Conservation (phyloP, 768 basidiomycete genomes). For the Megacollybia marginata region DNA sequence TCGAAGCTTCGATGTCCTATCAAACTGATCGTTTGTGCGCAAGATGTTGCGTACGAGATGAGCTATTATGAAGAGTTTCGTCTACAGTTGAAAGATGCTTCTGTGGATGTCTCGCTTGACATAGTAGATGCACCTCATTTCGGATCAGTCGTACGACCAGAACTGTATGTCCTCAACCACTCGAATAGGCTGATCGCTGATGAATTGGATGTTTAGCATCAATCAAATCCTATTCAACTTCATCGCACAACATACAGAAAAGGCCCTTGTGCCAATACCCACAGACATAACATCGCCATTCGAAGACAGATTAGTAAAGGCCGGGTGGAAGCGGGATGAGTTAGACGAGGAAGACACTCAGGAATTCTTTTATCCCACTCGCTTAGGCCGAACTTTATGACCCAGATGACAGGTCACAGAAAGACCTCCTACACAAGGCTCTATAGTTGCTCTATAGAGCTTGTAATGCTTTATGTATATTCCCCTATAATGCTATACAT, state of each 20-base stretch:
- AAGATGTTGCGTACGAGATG: conserved; percentile 18
- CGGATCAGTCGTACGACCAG: conserved; percentile 6
- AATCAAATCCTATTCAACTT: conserved; percentile 4
- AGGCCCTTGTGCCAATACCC: not conserved
- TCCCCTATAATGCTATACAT: no score
- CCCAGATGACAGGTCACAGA: no score
- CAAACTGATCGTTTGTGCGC: no score
- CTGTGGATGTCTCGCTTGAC: conserved; percentile 9
- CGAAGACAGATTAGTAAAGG: no score
- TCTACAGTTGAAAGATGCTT: conserved; percentile 14
- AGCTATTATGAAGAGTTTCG: conserved; percentile 9
- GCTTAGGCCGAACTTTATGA: no score
- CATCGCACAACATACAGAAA: no score
- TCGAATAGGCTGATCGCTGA: not conserved
- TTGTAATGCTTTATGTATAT: no score
- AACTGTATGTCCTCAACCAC: not conserved
- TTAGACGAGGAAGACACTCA: not conserved
- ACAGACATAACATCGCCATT: conserved; percentile 3
- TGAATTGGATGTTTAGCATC: not conserved
- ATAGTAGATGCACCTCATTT: conserved; percentile 17
- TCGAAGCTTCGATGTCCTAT: conserved; percentile 13
- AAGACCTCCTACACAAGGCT: no score
- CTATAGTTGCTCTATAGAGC: no score
- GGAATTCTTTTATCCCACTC: no score
- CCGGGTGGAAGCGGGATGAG: no score